Conservation (phyloP, 306 rosid species). For the Senna siamea region DNA sequence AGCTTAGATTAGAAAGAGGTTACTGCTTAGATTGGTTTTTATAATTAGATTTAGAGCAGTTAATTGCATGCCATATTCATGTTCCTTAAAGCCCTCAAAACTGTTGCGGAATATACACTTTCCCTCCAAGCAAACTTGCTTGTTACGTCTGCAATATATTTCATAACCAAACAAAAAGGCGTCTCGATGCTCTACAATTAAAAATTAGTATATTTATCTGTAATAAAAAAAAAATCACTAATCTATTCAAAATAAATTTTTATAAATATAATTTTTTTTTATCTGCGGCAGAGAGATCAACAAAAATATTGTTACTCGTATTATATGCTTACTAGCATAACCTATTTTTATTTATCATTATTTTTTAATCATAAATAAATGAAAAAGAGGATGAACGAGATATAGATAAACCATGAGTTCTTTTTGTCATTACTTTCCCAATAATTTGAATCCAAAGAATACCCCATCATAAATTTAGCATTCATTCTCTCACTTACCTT, state of each 20-base stretch:
- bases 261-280: too few species aligned
- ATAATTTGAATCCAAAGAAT: constrained; percentile 19
- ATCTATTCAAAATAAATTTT: too few species aligned
- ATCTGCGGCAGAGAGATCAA: too few species aligned
- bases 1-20: background rate
- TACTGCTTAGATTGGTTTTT: background rate
- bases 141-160: too few species aligned
- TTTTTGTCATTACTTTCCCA: constrained; percentile 1
- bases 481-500: constrained; percentile 11
- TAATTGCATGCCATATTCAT: constrained; percentile 33
- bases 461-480: background rate
- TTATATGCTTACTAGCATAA: too few species aligned
- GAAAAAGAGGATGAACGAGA: background rate
- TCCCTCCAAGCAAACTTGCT: background rate
- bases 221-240: too few species aligned
- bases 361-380: background rate
- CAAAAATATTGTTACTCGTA: too few species aligned
- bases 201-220: too few species aligned
- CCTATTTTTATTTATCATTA: background rate
- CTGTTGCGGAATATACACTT: constrained; percentile 25
- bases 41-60: background rate
- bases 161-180: too few species aligned
- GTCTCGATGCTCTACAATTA: too few species aligned
- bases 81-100: constrained; percentile 42
- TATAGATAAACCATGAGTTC: background rate